A percentile compares a stretch with the other conserved stretches of the same genome.
These are phyloP conservation scores for Tilletia setariae DNA, from an alignment of 1,284 basidiomycete genomes.

Conservation along the genomic window DNA sequence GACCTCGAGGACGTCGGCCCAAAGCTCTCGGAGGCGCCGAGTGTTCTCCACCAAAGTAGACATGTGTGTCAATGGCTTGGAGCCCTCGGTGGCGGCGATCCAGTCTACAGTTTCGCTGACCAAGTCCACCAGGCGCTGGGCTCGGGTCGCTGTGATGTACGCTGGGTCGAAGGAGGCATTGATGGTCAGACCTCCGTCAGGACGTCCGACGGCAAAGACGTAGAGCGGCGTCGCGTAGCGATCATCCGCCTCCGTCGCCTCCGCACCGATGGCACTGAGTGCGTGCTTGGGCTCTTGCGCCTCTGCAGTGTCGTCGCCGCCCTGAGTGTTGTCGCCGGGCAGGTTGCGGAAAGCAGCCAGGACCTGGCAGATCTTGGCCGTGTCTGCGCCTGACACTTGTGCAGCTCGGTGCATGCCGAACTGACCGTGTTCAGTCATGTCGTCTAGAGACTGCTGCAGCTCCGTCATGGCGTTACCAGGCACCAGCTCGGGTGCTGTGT, in stretches of 20 bases:
- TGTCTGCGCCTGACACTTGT: not conserved
- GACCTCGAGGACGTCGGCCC: not conserved
- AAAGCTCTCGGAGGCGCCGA: not conserved
- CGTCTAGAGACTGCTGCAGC: constrained; percentile 1
- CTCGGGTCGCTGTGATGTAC: not conserved
- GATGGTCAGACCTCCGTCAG: not conserved
- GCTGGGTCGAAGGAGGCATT: not conserved
- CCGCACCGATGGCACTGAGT: not conserved
- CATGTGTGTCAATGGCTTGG: not conserved
- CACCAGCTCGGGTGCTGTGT: not conserved
- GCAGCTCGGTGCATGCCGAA: not conserved
- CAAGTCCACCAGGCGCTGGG: not conserved
- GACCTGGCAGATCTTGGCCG: not conserved
- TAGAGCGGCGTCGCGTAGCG: not conserved
- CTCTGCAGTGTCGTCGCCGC: no score
- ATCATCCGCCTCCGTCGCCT: constrained; percentile 1
- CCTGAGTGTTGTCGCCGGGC: not conserved
- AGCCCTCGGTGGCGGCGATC: not conserved
- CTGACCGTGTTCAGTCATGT: not conserved
- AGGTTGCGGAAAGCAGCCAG: not conserved
- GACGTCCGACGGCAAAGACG: not conserved
- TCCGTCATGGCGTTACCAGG: not conserved
- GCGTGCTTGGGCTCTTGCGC: not conserved
- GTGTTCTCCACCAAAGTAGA: not conserved
- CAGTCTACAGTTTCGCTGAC: not conserved